Evolutionary conservation across 2,329 filamentous ascomycete species (phyloP).

Genomic region (Plenodomus tracheiphilus): DNA sequence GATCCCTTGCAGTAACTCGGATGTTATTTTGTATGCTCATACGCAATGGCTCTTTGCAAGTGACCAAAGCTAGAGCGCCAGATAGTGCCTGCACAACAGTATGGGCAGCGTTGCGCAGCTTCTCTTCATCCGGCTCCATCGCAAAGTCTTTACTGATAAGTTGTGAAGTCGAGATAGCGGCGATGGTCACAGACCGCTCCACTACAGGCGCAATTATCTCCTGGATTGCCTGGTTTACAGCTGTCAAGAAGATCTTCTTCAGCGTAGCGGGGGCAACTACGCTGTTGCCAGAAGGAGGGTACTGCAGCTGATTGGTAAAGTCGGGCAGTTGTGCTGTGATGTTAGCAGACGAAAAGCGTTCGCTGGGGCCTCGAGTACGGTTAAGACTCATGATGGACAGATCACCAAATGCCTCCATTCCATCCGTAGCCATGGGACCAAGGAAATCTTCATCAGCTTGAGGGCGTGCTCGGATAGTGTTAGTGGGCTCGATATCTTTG

Average conservation of each 20-base stretch:
- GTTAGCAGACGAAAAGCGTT: constrained; percentile 74
- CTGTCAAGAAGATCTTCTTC: constrained; percentile 76
- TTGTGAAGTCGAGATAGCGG: constrained; percentile 92
- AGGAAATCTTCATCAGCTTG: constrained; percentile 64
- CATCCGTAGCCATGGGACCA: constrained; percentile 62
- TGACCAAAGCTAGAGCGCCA: constrained; percentile 92
- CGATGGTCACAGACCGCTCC: constrained; percentile 95
- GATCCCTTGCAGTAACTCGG: constrained; percentile 73
- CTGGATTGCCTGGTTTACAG: constrained; percentile 85
- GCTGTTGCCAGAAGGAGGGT: constrained; percentile 70
- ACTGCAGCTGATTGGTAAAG: constrained; percentile 74
- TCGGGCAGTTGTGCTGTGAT: constrained; percentile 83
- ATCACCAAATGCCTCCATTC: constrained; percentile 80
- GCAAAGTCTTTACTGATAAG: constrained; percentile 96
- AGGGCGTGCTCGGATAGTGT: constrained; percentile 77
- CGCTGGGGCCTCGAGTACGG: constrained; percentile 66
- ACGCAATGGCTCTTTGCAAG: constrained; percentile 92
- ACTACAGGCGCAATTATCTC: constrained; percentile 98
- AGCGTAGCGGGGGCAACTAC: constrained; percentile 70
- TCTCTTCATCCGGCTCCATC: constrained; percentile 86
- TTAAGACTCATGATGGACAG: constrained; percentile 67
- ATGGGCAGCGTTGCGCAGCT: constrained; percentile 81
- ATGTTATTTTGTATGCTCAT: constrained; percentile 99
- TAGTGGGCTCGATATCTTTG: constrained; percentile 85
- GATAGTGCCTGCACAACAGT: constrained; percentile 95